phyloP scores from a whole-genome alignment of 192 early-diverging fungal species.

The Entrophospora sp. region DNA sequence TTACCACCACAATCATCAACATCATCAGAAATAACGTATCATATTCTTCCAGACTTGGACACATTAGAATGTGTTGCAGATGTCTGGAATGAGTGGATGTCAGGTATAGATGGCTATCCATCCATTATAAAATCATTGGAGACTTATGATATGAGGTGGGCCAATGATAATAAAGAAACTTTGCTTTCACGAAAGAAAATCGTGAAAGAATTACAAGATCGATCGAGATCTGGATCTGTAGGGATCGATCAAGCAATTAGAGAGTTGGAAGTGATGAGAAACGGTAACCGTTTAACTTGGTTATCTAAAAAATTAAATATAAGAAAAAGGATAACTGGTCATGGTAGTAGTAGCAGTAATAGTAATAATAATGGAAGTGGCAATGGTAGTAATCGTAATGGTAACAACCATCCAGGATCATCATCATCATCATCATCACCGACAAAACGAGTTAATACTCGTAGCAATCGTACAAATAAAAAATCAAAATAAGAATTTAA shows the following conservation, averaged over 20 bases:
- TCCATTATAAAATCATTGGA: slow-evolving; percentile 1
- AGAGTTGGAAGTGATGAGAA: slow-evolving; percentile 3
- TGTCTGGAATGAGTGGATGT: slow-evolving; percentile 19
- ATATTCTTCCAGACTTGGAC: slow-evolving; percentile 9
- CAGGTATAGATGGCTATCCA: slow-evolving; percentile 10
- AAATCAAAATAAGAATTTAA: too few species aligned
- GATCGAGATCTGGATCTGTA: not conserved
- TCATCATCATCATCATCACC: too few species aligned
- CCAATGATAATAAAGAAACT: not conserved
- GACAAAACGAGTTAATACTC: too few species aligned
- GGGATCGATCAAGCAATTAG: not conserved
- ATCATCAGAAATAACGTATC: too few species aligned
- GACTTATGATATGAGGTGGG: slow-evolving; percentile 9
- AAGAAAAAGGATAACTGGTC: too few species aligned
- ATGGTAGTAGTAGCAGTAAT: too few species aligned
- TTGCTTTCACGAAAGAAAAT: slow-evolving; percentile 6
- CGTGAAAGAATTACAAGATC: slow-evolving; percentile 13
- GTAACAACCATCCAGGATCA: too few species aligned
- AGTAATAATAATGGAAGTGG: too few species aligned
- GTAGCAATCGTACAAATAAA: too few species aligned
- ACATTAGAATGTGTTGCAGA: not conserved
- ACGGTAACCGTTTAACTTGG: not conserved
- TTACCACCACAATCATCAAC: too few species aligned
- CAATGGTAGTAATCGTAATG: too few species aligned
- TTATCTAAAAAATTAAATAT: slow-evolving; percentile 11